Conservation (phyloP, 768 basidiomycete species). For the Mycena pura region DNA sequence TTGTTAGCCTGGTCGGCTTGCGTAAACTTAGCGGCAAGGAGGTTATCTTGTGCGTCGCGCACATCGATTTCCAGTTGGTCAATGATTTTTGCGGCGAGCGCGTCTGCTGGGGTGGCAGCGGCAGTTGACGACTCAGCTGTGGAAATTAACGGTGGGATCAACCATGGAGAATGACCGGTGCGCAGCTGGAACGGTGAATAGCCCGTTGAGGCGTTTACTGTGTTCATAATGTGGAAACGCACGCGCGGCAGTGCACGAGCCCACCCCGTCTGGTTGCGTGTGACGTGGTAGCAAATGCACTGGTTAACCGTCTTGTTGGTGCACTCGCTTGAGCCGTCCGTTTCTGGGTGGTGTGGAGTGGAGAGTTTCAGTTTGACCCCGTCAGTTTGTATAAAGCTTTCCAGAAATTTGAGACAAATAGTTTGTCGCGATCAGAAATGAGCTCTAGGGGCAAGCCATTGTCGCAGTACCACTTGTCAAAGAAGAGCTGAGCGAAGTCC, state of each 20-base stretch:
- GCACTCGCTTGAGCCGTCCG: constrained; percentile 36
- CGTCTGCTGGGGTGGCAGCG: background rate
- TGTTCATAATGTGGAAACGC: constrained; percentile 41
- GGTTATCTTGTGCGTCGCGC: constrained; percentile 33
- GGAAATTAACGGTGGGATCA: constrained; percentile 29
- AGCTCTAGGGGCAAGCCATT: constrained; percentile 39
- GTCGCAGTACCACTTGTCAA: constrained; percentile 38
- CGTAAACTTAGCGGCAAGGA: constrained; percentile 32
- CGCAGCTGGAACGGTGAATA: constrained; percentile 38
- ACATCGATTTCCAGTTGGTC: constrained; percentile 21
- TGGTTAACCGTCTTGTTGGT: constrained; percentile 36
- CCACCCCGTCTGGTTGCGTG: constrained; percentile 38
- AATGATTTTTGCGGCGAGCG: background rate
- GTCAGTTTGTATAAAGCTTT: constrained; percentile 23
- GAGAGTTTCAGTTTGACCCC: constrained; percentile 38
- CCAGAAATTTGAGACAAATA: constrained; percentile 43
- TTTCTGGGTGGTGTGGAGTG: constrained; percentile 42
- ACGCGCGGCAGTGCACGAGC: constrained; percentile 26
- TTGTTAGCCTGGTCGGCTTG: constrained; percentile 33
- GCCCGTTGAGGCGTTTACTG: constrained; percentile 34
- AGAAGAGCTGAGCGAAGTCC: constrained; percentile 32
- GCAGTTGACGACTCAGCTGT: background rate
- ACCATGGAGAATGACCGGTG: constrained; percentile 24
- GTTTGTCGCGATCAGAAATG: constrained; percentile 39
- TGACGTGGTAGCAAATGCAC: constrained; percentile 29